Evolutionary conservation across 2,329 filamentous ascomycete genomes (phyloP).

Genomic region (Nannizzia gypsea): DNA sequence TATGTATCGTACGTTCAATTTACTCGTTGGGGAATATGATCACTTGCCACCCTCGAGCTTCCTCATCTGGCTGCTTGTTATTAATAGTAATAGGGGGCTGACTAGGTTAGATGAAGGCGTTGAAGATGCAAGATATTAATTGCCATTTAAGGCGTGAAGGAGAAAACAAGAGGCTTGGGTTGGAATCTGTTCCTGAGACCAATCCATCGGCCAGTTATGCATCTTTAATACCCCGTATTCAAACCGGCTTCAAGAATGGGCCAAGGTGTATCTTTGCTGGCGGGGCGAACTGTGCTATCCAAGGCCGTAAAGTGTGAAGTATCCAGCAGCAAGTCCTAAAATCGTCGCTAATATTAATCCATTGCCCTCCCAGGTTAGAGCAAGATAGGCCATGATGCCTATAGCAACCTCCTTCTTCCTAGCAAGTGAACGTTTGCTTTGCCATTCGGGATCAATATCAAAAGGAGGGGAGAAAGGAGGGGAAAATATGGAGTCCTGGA

Average conservation of each 20-base stretch:
- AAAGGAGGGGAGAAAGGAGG: constrained; percentile 39
- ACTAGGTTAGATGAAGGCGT: too few species aligned
- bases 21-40: neutral
- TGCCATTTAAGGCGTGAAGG: too few species aligned
- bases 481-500: too few species aligned
- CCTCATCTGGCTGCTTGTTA: neutral
- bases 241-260: too few species aligned
- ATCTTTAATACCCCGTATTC: too few species aligned
- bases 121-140: too few species aligned
- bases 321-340: constrained; percentile 30
- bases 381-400: constrained; percentile 46
- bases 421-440: constrained; percentile 40
- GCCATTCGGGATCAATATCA: constrained; percentile 47
- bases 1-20: neutral
- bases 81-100: too few species aligned
- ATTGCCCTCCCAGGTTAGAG: constrained; percentile 37
- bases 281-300: neutral
- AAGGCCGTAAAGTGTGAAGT: constrained; percentile 26
- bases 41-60: neutral
- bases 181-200: too few species aligned
- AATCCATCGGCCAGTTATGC: too few species aligned
- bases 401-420: constrained; percentile 48
- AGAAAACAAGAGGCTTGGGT: too few species aligned
- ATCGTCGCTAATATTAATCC: constrained; percentile 29
- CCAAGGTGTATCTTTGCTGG: too few species aligned